Evolutionary conservation across 768 basidiomycete genomes (phyloP).

Genomic region (Boletus edulis): DNA sequence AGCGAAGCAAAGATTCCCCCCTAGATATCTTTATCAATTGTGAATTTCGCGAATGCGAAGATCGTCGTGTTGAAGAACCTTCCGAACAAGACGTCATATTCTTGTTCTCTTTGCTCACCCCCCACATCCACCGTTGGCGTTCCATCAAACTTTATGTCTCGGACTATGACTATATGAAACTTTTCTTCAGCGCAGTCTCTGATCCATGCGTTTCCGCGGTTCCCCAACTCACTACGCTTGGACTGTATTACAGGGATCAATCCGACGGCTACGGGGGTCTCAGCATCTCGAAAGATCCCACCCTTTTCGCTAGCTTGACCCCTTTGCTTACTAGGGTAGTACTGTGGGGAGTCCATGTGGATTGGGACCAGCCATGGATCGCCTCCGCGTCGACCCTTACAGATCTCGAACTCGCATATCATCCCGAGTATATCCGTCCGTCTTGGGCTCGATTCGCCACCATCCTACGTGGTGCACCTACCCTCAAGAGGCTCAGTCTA

Average conservation of each 20-base stretch:
- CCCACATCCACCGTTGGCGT: slow-evolving; percentile 53
- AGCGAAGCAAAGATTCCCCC: slow-evolving; percentile 53
- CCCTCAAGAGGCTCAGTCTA: slow-evolving; percentile 52
- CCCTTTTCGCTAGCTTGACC: slow-evolving; percentile 51
- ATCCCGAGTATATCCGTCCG: slow-evolving; percentile 61
- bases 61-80: slow-evolving; percentile 1
- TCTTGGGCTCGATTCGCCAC: slow-evolving; percentile 50
- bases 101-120: slow-evolving; percentile 40
- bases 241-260: slow-evolving; percentile 35
- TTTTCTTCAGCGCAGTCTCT: slow-evolving; percentile 42
- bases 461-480: slow-evolving; percentile 52
- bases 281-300: slow-evolving; percentile 31
- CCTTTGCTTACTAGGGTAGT: slow-evolving; percentile 49
- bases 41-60: neutral
- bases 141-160: slow-evolving; percentile 36
- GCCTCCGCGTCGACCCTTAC: slow-evolving; percentile 32
- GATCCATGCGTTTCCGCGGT: slow-evolving; percentile 40
- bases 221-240: slow-evolving; percentile 50
- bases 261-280: slow-evolving; percentile 40
- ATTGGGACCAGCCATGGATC: slow-evolving; percentile 52
- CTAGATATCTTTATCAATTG: slow-evolving; percentile 46
- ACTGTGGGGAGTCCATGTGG: slow-evolving; percentile 70
- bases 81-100: slow-evolving; percentile 19
- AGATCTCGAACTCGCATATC: slow-evolving; percentile 61
- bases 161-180: slow-evolving; percentile 40